Evolutionary conservation across 2,329 filamentous ascomycete species (phyloP), one percentile per base, ranked within the genome.

Genomic region (Exophiala bonariae): DNA sequence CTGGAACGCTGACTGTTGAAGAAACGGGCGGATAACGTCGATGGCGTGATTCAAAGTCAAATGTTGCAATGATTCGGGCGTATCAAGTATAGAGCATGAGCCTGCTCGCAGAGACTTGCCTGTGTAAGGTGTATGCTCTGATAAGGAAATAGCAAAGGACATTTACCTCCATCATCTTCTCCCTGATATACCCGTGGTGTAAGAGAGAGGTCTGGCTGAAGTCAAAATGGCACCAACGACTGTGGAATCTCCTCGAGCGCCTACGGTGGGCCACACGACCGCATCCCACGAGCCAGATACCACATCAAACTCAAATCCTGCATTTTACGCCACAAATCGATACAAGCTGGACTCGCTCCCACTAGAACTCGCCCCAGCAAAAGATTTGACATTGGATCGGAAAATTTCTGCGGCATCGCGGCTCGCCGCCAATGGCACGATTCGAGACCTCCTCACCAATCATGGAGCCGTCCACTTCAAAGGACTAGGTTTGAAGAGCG

Each of bases 151-250:
- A 13, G 35, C 16, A 17, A 16, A 19, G n/a, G 22, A 17, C 35
- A 20, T 17, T 70, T 72, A 8, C 59, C 80, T 3, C 68, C 80
- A 11, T 77, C 80, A 56, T 65, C 81, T 81, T 80, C 57, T 67
- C 73, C 11, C 23, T 11, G 23, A 26, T 26, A 26, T 26, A 19
- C 41, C 42, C 17, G n/a, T n/a, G n/a, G n/a, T n/a, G n/a, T n/a
- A n/a, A n/a, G n/a, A n/a, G n/a, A n/a, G n/a, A n/a, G n/a, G n/a
- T n/a, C n/a, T n/a, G n/a, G n/a, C n/a, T n/a, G n/a, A n/a, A n/a
- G n/a, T n/a, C n/a, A 44, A 44, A 17, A 78, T 76, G 48, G 75
- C 64, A 0, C 66, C 77, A 3, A 63, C 72, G 8, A 58, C 69
- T 3, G 72, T 81, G 20, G 78, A 74, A 2, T 56, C 69, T 28